phyloP scores from a whole-genome alignment of 306 rosid species.

The Quercus agrifolia region DNA sequence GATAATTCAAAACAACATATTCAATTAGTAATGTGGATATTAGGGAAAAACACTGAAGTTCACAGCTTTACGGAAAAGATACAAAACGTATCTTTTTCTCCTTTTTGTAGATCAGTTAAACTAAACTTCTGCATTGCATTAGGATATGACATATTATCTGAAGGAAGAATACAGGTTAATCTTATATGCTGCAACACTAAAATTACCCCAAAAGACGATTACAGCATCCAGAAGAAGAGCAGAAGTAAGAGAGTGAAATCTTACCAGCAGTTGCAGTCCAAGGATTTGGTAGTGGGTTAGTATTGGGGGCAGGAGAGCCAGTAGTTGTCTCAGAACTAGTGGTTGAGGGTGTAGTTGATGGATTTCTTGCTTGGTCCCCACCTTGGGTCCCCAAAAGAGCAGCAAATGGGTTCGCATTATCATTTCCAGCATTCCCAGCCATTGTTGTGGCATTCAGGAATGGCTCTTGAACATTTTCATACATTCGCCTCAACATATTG shows the following conservation, averaged over 20 bases:
- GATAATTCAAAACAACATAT: neutral
- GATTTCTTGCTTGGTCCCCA: conserved; percentile 48
- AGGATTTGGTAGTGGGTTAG: conserved; percentile 94
- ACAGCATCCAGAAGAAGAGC: conserved; percentile 1
- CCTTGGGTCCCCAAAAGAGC: conserved; percentile 49
- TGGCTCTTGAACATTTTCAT: conserved; percentile 92
- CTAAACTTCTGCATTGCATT: neutral
- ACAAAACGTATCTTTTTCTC: neutral
- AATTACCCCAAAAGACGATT: neutral
- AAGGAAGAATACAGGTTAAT: neutral
- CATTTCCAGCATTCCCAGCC: conserved; percentile 67
- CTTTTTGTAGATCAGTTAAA: neutral
- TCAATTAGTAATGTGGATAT: neutral
- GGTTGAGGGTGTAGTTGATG: conserved; percentile 51
- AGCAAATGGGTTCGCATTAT: conserved; percentile 44
- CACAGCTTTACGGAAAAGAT: neutral
- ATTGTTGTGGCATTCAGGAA: conserved; percentile 81
- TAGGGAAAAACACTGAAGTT: neutral
- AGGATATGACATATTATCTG: neutral
- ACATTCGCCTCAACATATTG: conserved; percentile 94
- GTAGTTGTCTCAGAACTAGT: conserved; percentile 49
- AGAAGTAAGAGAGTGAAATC: conserved; percentile 18
- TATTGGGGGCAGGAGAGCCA: conserved; percentile 71
- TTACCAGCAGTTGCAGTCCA: conserved; percentile 67
- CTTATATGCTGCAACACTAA: neutral